phyloP scores from a whole-genome alignment of 257 asterid species.

The Nicotiana sylvestris region DNA sequence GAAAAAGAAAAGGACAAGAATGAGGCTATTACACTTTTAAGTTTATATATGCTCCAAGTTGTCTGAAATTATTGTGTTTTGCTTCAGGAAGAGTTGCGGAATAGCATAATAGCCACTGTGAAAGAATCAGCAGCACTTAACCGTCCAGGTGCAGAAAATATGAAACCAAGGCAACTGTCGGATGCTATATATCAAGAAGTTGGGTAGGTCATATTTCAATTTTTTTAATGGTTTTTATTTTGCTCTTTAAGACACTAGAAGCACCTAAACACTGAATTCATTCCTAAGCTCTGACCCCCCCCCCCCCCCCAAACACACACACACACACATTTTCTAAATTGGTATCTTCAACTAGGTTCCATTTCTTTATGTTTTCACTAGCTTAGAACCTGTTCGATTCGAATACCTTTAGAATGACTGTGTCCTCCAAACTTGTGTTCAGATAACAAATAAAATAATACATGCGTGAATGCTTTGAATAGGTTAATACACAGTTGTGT shows the following conservation, averaged over 20 bases:
- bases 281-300: not conserved
- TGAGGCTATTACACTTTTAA: not conserved
- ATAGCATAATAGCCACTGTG: slow-evolving; percentile 56
- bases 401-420: not conserved
- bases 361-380: not conserved
- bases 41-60: not conserved
- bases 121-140: slow-evolving; percentile 67
- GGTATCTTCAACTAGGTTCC: not conserved
- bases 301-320: too few species aligned
- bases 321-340: not conserved
- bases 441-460: not conserved
- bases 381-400: not conserved
- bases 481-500: not conserved
- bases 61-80: not conserved
- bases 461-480: not conserved
- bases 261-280: not conserved
- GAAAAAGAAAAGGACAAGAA: not conserved
- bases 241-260: not conserved
- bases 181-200: slow-evolving; percentile 92
- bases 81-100: slow-evolving; percentile 63
- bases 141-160: slow-evolving; percentile 67
- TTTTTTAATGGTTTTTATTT: not conserved
- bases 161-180: slow-evolving; percentile 93
- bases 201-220: slow-evolving; percentile 47
- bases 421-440: not conserved